Evolutionary conservation across 2,329 filamentous ascomycete species (phyloP), one percentile per base, ranked within the genome.

Genomic region (Alternaria brassicicola): DNA sequence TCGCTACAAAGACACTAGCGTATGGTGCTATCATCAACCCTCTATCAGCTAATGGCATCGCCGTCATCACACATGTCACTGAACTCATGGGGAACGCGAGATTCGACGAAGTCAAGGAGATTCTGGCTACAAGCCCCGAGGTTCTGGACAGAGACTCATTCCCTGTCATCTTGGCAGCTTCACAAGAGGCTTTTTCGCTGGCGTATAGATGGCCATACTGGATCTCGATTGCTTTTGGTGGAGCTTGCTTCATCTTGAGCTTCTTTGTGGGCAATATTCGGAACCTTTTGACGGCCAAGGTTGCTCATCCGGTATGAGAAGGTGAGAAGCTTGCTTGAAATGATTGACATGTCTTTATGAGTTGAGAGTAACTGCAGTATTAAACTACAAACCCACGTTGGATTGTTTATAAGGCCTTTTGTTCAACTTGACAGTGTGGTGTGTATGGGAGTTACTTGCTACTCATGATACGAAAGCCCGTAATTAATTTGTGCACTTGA

Each of bases 181-280:
- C 86, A 0, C 83, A 85, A 63, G 68, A 83, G 50, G 84, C 86
- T 0, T 89, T 82, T 71, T 81, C 86, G 0, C 78, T 83, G 47
- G 83, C 82, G 9, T 89, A 89, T 63, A 82, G 83, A 45, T 88
- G 80, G 67, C 85, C 88, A 3, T 89, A 88, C 68, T 85, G 85
- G 71, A 80, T 81, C 25, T 87, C 84, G 69, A 87, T 89, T 69
- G 86, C 82, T 0, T 89, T 89, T 71, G 87, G 87, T 0, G 79
- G 62, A 0, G 69, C 86, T 0, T 82, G 83, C 5, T 84, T 88
- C 46, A 49, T 88, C n/a, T 80, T 86, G 0, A 82, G 84, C 53
- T 78, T 83, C 55, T 86, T 88, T 62, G 72, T 89, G 70, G 85
- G 84, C 1, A 82, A 88, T 65, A 86, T 89, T 52, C 79, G 66